These are phyloP conservation scores for Przewalskia tangutica DNA, from an alignment of 257 asterid genomes.

Conservation along the genomic window DNA sequence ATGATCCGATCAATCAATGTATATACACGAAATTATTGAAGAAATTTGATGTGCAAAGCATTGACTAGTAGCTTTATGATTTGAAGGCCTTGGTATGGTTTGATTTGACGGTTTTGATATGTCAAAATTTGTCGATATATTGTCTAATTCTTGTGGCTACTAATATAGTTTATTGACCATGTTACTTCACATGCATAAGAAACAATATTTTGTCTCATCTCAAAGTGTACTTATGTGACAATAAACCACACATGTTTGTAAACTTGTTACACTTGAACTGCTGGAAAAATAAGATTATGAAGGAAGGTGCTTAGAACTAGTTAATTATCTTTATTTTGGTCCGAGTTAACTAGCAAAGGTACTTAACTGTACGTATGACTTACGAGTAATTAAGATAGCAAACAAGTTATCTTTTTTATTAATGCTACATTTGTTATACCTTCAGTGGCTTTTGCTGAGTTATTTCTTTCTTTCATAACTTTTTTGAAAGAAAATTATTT, in stretches of 20 bases:
- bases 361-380: neutral
- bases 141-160: neutral
- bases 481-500: neutral
- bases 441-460: neutral
- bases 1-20: neutral
- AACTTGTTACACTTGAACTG: neutral
- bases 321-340: neutral
- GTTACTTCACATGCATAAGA: neutral
- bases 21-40: neutral
- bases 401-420: neutral
- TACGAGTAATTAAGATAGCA: neutral
- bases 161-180: neutral
- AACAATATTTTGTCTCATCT: neutral
- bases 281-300: neutral
- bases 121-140: neutral
- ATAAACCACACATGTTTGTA: neutral
- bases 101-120: neutral
- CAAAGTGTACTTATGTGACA: neutral
- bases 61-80: neutral
- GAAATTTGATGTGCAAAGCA: neutral
- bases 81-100: neutral
- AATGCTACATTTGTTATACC: neutral
- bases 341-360: neutral
- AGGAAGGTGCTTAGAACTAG: neutral
- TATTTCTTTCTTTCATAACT: neutral